These are phyloP conservation scores for Magnolia changhungtana DNA, from an alignment of 164 flowering plant species.

Conservation along the genomic window DNA sequence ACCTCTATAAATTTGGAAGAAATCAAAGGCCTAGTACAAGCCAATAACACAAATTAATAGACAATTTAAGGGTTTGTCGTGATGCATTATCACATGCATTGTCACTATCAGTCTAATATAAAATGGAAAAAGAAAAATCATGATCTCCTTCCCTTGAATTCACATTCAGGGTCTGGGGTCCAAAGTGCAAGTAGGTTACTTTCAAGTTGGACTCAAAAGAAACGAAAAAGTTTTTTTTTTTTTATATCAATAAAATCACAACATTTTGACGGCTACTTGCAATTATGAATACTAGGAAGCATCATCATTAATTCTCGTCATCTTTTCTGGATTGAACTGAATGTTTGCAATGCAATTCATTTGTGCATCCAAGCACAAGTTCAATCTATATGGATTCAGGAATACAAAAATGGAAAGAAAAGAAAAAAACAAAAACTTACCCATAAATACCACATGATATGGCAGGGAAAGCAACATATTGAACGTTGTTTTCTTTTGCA, in stretches of 20 bases:
- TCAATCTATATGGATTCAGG: slow-evolving; percentile 2
- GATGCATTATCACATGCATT: not conserved
- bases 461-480: slow-evolving; percentile 89
- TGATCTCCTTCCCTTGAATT: not conserved
- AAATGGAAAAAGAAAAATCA: too few species aligned
- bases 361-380: not conserved
- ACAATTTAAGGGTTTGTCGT: not conserved
- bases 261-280: not conserved
- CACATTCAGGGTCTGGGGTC: not conserved
- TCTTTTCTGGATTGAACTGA: too few species aligned
- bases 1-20: not conserved
- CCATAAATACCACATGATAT: slow-evolving; percentile 86
- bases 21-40: not conserved
- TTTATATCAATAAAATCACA: not conserved
- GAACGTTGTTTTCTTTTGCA: slow-evolving; percentile 74
- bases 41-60: not conserved
- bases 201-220: not conserved
- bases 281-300: not conserved
- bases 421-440: slow-evolving; percentile 32
- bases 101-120: not conserved
- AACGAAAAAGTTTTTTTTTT: too few species aligned
- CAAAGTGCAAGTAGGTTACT: not conserved
- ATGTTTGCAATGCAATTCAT: too few species aligned
- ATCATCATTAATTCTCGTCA: not conserved
- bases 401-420: not conserved